Evolutionary conservation across 345 rosid genomes (phyloP).

Genomic region (Turnera subulata): DNA sequence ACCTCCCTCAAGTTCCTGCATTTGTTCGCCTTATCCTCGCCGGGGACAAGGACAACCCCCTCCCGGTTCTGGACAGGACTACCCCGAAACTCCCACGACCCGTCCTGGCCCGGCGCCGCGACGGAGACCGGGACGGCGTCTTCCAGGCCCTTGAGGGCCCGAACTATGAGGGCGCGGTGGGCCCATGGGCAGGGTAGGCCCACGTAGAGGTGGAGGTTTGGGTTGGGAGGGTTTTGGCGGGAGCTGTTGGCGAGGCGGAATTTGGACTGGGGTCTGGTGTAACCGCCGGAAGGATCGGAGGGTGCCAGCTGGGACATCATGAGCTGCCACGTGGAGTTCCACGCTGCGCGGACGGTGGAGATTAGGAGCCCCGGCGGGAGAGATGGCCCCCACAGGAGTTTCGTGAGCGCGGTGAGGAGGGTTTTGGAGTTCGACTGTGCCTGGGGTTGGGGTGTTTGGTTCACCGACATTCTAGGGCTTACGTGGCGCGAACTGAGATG

Average conservation of each 20-base stretch:
- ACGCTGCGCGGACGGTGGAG: constrained; percentile 66
- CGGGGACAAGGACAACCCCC: constrained; percentile 41
- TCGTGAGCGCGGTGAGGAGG: constrained; percentile 44
- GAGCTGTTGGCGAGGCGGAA: constrained; percentile 45
- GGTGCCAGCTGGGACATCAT: constrained; percentile 97
- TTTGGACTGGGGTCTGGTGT: constrained; percentile 69
- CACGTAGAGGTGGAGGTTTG: constrained; percentile 71
- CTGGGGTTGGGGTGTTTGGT: constrained; percentile 6
- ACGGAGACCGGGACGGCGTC: constrained; percentile 60
- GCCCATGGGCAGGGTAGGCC: constrained; percentile 98
- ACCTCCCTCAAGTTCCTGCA: constrained; percentile 69
- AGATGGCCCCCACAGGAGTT: constrained; percentile 82
- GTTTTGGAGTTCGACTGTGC: constrained; percentile 15
- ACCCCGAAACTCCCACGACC: constrained; percentile 69
- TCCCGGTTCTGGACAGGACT: not conserved
- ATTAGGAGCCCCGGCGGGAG: constrained; percentile 89
- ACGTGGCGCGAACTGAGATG: constrained; percentile 13
- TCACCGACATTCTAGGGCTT: constrained; percentile 38
- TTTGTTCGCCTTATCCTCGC: constrained; percentile 54
- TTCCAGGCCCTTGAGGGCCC: constrained; percentile 78
- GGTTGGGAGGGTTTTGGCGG: constrained; percentile 26
- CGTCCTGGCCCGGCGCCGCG: constrained; percentile 73
- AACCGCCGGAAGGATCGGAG: constrained; percentile 70
- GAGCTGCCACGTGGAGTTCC: constrained; percentile 74
- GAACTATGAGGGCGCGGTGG: constrained; percentile 73